Percentiles rank a stretch among this genome's conserved stretches.
These are phyloP conservation scores for Saxispiralis lemnorum DNA, from an alignment of 495 filamentous ascomycete genomes.

Conservation along the genomic window DNA sequence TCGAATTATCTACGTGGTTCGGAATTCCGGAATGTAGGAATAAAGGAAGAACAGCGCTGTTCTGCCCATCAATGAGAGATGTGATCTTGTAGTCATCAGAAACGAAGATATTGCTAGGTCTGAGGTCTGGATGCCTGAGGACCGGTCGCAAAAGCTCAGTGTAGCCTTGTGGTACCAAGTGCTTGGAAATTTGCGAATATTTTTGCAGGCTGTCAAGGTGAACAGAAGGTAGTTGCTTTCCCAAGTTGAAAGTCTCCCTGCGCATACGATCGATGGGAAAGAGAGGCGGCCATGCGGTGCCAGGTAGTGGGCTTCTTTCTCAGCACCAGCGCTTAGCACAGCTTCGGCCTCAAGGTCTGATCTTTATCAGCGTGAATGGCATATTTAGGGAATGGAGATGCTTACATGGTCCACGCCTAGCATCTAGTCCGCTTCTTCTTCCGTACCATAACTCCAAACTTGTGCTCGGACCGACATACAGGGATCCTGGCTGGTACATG, in stretches of 20 bases:
- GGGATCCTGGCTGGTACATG: conserved; percentile 16
- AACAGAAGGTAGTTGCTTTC: conserved; percentile 1
- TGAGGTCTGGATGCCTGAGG: not conserved
- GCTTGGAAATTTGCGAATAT: conserved; percentile 11
- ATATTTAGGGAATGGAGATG: not conserved
- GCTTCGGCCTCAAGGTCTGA: conserved; percentile 4
- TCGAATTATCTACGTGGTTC: conserved; percentile 6
- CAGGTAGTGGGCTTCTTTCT: conserved; percentile 13
- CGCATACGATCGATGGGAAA: conserved; percentile 2
- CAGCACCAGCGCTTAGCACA: conserved; percentile 9
- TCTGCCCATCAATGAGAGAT: conserved; percentile 9
- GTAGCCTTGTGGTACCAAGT: conserved; percentile 10
- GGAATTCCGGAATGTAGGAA: conserved; percentile 4
- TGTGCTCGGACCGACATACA: conserved; percentile 26
- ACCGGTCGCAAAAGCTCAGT: not conserved
- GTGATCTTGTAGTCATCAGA: conserved; percentile 9
- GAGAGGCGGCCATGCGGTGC: conserved; percentile 4
- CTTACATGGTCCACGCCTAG: conserved; percentile 28
- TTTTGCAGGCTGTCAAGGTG: conserved; percentile 17
- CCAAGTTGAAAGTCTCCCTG: conserved; percentile 4
- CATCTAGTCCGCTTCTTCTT: conserved; percentile 14
- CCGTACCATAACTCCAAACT: conserved; percentile 26
- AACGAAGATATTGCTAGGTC: conserved; percentile 9
- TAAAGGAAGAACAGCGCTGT: not conserved
- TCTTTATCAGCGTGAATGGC: not conserved